These are phyloP conservation scores for Exidia glandulosa DNA, from an alignment of 768 basidiomycete species.

Conservation along the genomic window DNA sequence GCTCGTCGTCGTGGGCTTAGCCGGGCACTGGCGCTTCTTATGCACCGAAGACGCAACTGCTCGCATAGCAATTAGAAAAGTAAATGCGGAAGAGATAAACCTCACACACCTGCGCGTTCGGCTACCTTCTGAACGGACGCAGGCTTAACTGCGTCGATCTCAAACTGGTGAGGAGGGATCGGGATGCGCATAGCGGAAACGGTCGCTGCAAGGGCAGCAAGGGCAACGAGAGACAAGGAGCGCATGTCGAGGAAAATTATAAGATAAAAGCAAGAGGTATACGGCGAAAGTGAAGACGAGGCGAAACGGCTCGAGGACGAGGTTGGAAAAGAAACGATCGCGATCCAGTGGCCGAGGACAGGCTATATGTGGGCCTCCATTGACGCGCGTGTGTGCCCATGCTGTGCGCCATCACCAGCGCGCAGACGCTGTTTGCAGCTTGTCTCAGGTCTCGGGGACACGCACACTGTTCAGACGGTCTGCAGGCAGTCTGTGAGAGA, in stretches of 20 bases:
- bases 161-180: not conserved
- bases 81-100: not conserved
- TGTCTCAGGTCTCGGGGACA: no score
- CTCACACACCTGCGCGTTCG: not conserved
- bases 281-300: not conserved
- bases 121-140: not conserved
- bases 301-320: not conserved
- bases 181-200: not conserved
- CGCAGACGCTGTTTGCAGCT: no score
- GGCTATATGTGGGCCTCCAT: no score
- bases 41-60: not conserved
- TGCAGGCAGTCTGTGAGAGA: no score
- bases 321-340: not conserved
- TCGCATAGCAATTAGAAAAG: not conserved
- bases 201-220: not conserved
- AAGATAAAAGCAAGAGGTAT: not conserved
- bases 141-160: not conserved
- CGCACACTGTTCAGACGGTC: no score
- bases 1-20: not conserved
- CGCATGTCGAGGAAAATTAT: not conserved
- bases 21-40: not conserved
- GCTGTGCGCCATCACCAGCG: no score
- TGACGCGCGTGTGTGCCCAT: no score
- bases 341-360: no score
- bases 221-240: not conserved